Percentiles rank a stretch among this genome's conserved stretches.
Conservation (phyloP, 768 basidiomycete genomes). For the Macrolepiota albuminosa region DNA sequence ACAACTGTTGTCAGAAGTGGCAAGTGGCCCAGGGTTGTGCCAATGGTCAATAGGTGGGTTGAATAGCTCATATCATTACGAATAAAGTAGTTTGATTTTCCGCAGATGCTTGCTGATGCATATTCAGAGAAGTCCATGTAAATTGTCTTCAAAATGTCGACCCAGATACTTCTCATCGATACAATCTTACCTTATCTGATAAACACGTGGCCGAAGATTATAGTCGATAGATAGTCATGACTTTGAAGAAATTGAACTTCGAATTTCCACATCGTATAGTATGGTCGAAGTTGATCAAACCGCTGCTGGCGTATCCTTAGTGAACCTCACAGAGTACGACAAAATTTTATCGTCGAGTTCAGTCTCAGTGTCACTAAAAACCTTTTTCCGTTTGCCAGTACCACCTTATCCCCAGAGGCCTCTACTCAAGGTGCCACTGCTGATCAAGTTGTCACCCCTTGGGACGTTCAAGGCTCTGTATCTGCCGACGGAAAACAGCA, state of each 20-base stretch:
- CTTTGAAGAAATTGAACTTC: background rate
- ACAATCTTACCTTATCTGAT: conserved; percentile 8
- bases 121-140: background rate
- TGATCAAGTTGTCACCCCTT: conserved; percentile 89
- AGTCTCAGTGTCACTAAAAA: background rate
- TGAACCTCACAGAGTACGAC: conserved; percentile 4
- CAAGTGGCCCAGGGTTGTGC: background rate
- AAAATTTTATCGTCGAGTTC: background rate
- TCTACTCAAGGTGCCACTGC: conserved; percentile 16
- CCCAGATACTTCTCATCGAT: background rate
- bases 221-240: background rate
- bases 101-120: background rate
- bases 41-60: background rate
- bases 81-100: background rate
- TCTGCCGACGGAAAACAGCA: conserved; percentile 85
- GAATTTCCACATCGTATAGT: background rate
- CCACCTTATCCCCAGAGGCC: background rate
- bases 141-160: background rate
- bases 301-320: conserved; percentile 1
- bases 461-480: conserved; percentile 94
- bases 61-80: background rate
- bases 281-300: conserved; percentile 7
- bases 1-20: background rate
- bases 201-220: conserved; percentile 12
- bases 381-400: background rate